phyloP scores from a whole-genome alignment of 148 eudicot species.

The Vaccinium macrocarpon region DNA sequence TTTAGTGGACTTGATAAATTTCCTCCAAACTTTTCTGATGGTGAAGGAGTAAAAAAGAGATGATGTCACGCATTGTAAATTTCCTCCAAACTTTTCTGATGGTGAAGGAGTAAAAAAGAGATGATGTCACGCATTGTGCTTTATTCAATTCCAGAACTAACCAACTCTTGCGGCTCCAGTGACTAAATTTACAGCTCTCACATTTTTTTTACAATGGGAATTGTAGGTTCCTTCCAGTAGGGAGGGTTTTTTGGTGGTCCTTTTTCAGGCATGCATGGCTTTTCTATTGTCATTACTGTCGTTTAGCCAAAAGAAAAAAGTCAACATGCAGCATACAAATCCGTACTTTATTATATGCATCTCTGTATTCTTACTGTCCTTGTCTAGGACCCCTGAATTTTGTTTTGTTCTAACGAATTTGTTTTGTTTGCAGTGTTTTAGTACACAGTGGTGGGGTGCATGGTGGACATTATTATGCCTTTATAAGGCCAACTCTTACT shows the following conservation, averaged over 20 bases:
- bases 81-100: neutral
- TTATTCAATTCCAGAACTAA: neutral
- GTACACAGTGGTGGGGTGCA: slow-evolving; percentile 97
- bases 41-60: neutral
- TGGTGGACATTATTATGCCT: slow-evolving; percentile 96
- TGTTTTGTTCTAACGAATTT: neutral
- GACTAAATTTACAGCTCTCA: neutral
- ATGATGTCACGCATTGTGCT: neutral
- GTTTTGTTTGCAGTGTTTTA: slow-evolving; percentile 64
- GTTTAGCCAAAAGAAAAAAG: neutral
- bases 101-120: neutral
- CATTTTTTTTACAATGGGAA: too few species aligned
- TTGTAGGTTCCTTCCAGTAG: neutral
- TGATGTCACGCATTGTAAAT: neutral
- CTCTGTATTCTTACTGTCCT: neutral
- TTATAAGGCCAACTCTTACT: slow-evolving; percentile 78
- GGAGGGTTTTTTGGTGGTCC: neutral
- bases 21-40: neutral
- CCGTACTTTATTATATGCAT: neutral
- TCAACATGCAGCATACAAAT: neutral
- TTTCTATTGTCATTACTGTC: neutral
- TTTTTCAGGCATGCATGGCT: neutral
- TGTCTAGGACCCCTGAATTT: neutral
- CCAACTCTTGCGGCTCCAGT: neutral
- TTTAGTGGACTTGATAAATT: neutral